A percentile compares a stretch with the other conserved stretches of the same genome.
Evolutionary conservation across 2,329 filamentous ascomycete genomes (phyloP).

Genomic region (Thielaviopsis punctulata): DNA sequence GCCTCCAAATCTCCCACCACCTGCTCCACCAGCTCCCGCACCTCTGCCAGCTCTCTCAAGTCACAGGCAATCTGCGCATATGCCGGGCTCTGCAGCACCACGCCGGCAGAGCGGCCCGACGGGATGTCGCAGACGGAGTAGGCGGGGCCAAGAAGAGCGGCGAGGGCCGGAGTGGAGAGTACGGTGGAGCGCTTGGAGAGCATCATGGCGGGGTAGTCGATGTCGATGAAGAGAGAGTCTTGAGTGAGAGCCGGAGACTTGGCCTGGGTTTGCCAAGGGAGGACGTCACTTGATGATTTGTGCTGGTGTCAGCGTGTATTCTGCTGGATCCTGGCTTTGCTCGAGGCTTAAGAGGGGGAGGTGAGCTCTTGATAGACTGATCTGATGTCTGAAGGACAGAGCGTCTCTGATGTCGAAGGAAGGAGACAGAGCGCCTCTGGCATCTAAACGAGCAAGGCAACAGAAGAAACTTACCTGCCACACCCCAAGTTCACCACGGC

Average conservation of each 20-base stretch:
- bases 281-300: slow-evolving; percentile 48
- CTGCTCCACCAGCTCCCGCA: slow-evolving; percentile 41
- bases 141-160: slow-evolving; percentile 19
- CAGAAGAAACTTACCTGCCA: slow-evolving; percentile 52
- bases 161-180: slow-evolving; percentile 40
- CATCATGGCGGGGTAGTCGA: slow-evolving; percentile 74
- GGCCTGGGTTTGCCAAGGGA: slow-evolving; percentile 68
- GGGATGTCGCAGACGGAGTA: slow-evolving; percentile 19
- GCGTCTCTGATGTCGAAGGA: background rate
- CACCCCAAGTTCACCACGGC: slow-evolving; percentile 73
- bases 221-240: slow-evolving; percentile 56
- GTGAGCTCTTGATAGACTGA: no score
- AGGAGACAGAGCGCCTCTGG: no score
- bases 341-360: no score
- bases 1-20: slow-evolving; percentile 36
- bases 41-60: slow-evolving; percentile 44
- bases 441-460: background rate
- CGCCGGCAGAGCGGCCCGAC: slow-evolving; percentile 15
- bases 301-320: slow-evolving; percentile 5
- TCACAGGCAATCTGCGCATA: slow-evolving; percentile 76
- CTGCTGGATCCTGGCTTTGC: no score
- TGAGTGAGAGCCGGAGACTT: slow-evolving; percentile 43
- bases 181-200: slow-evolving; percentile 55
- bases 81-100: slow-evolving; percentile 47
- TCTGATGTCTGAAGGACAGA: slow-evolving; percentile 10